A percentile compares a stretch with the other conserved stretches of the same genome.
Conservation (phyloP, 2,329 filamentous ascomycete species). For the Lecanosticta acicola region DNA sequence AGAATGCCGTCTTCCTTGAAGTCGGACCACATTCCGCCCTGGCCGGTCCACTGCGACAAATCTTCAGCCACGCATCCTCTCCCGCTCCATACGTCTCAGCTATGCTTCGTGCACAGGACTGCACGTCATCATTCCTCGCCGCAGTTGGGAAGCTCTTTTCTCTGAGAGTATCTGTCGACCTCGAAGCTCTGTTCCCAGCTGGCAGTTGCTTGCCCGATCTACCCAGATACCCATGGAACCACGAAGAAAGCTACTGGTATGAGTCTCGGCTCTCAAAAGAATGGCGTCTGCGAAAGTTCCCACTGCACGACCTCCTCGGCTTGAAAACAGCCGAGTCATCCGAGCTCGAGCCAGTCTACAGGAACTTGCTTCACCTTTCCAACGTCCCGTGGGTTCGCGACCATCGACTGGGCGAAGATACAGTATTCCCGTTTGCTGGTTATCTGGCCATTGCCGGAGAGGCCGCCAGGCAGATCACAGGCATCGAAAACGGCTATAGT, state of each 20-base stretch:
- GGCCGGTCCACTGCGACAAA: conserved; percentile 2
- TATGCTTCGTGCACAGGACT: background rate
- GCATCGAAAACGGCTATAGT: background rate
- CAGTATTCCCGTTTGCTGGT: conserved; percentile 29
- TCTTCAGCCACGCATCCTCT: background rate
- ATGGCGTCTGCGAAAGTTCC: background rate
- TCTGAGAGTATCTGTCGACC: background rate
- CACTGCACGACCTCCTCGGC: conserved; percentile 5
- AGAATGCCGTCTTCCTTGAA: conserved; percentile 4
- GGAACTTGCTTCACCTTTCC: conserved; percentile 1
- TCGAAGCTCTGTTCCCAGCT: background rate
- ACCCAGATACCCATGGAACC: conserved; percentile 3
- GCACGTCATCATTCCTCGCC: background rate
- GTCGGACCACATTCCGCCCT: conserved; percentile 7
- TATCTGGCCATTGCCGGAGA: conserved; percentile 17
- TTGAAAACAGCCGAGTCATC: background rate
- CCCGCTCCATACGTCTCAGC: background rate
- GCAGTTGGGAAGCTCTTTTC: background rate
- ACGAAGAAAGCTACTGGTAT: background rate
- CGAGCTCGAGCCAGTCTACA: conserved; percentile 1
- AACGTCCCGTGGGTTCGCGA: conserved; percentile 31
- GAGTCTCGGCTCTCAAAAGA: background rate
- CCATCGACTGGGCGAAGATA: conserved; percentile 27
- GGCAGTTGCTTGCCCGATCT: conserved; percentile 1
- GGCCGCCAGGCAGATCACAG: conserved; percentile 2